A percentile compares a stretch with the other conserved stretches of the same genome.
Evolutionary conservation across 108 stramenopile species (phyloP).

Genomic region (Chaetoceros muelleri): DNA sequence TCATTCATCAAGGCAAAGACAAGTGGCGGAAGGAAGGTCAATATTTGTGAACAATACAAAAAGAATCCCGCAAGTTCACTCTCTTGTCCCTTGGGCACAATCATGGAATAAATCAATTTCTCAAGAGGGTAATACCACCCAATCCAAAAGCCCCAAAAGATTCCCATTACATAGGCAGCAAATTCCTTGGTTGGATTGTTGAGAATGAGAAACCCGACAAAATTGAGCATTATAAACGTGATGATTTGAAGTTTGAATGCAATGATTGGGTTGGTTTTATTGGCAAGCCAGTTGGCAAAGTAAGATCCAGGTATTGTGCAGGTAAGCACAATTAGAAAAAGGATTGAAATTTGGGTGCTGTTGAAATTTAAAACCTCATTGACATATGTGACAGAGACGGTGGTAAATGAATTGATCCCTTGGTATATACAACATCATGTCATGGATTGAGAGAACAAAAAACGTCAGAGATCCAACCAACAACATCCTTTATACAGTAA

Average conservation of each 20-base stretch:
- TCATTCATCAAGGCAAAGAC: constrained; percentile 6
- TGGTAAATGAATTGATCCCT: constrained; percentile 4
- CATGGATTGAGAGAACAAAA: too few species aligned
- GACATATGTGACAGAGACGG: constrained; percentile 12
- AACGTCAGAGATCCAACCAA: too few species aligned
- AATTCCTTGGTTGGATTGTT: not conserved
- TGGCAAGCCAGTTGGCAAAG: not conserved
- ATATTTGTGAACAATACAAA: not conserved
- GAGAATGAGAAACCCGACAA: not conserved
- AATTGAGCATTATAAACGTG: not conserved
- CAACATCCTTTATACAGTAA: too few species aligned
- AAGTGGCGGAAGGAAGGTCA: not conserved
- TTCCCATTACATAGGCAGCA: not conserved
- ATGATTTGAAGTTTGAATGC: not conserved
- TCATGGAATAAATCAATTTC: not conserved
- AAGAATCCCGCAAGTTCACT: constrained; percentile 1
- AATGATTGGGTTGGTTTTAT: not conserved
- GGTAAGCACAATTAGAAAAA: constrained; percentile 4
- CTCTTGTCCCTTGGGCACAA: constrained; percentile 2
- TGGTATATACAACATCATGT: too few species aligned
- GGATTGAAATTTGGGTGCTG: constrained; percentile 1
- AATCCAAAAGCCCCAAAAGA: not conserved
- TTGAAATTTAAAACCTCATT: constrained; percentile 4
- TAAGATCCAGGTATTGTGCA: constrained; percentile 8
- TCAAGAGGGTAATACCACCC: constrained; percentile 1